Evolutionary conservation across 2,329 filamentous ascomycete genomes (phyloP).

Genomic region (Ramularia endophylla): DNA sequence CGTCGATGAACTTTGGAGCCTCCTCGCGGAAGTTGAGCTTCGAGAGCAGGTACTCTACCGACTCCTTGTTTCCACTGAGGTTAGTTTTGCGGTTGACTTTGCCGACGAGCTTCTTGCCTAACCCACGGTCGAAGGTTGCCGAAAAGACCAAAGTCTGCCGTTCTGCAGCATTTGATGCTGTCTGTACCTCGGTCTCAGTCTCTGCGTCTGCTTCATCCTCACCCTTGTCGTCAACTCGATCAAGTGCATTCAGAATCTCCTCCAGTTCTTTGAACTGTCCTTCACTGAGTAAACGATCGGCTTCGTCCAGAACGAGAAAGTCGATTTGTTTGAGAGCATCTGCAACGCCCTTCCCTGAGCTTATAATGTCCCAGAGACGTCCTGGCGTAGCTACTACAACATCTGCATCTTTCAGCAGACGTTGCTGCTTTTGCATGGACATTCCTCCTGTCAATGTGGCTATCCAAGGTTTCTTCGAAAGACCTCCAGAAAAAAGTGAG

Average conservation of each 20-base stretch:
- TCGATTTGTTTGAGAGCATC: constrained; percentile 64
- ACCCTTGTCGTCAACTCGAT: constrained; percentile 50
- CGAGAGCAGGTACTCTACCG: constrained; percentile 79
- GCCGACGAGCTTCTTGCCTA: constrained; percentile 85
- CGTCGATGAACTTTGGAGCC: constrained; percentile 84
- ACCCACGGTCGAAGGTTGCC: constrained; percentile 84
- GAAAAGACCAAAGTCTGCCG: constrained; percentile 95
- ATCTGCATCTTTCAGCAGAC: constrained; percentile 75
- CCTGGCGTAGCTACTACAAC: constrained; percentile 84
- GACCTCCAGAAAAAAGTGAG: constrained; percentile 63
- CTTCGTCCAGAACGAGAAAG: constrained; percentile 90
- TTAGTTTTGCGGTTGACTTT: constrained; percentile 59
- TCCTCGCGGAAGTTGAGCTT: constrained; percentile 82
- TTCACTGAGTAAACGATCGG: constrained; percentile 83
- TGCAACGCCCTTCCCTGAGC: constrained; percentile 64
- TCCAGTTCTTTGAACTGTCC: constrained; percentile 94
- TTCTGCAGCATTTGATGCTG: constrained; percentile 3
- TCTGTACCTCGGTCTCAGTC: background rate
- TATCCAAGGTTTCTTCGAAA: constrained; percentile 51
- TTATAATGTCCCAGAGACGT: constrained; percentile 89
- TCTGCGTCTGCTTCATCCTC: constrained; percentile 34
- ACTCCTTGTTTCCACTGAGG: constrained; percentile 57
- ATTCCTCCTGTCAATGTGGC: constrained; percentile 87
- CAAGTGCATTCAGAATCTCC: constrained; percentile 76
- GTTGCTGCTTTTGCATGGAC: constrained; percentile 90